Evolutionary conservation across 352 stramenopile genomes (phyloP), one percentile per base, ranked within the genome.

Genomic region (Albugo candida): DNA sequence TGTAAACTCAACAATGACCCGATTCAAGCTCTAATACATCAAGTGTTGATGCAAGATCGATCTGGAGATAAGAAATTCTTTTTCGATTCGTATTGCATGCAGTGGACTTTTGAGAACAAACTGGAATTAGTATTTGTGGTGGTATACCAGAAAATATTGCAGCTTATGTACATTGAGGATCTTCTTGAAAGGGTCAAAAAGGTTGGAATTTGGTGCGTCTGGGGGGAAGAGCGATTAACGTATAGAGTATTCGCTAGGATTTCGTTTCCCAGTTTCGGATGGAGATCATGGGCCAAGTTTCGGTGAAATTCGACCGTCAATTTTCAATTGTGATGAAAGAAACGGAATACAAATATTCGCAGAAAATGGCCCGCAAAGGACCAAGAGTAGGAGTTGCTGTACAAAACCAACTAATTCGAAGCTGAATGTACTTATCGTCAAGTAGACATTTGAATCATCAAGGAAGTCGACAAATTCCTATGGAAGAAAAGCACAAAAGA

Each of bases 41-140:
- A 74, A 51, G 78, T 94, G 51, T 70, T 96, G 36, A 81, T 95
- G 56, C 83, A 93, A 54, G 81, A 95, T 58, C 72, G 83, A 49
- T 59, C 79, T 11, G 79, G 79, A 36, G 77, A 87, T 55, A 76
- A 81, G 55, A 81, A 81, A 51, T 92, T 92, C 62, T 72, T 85
- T 39, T 63, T 70, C 47, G 77, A 85, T 58, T 61, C 65, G 21
- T 94, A 95, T 65, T 69, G 67, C 34, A 81, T 95, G 70, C 82
- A 94, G 49, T 95, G 82, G 81, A 67, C 67, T 35, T 88, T 94
- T 41, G 80, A 89, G 61, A 95, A 95, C 68, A 92, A 94, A 56
- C 61, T 91, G 31, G 81, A 92, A 47, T 48, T 94, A 36, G 82
- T 96, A 17, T 93, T 95, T 47, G 85, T 94, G 36, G 79, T 92